Evolutionary conservation across 257 asterid genomes (phyloP), one percentile per base, ranked within the genome.

Genomic region (Orobanche coerulescens): DNA sequence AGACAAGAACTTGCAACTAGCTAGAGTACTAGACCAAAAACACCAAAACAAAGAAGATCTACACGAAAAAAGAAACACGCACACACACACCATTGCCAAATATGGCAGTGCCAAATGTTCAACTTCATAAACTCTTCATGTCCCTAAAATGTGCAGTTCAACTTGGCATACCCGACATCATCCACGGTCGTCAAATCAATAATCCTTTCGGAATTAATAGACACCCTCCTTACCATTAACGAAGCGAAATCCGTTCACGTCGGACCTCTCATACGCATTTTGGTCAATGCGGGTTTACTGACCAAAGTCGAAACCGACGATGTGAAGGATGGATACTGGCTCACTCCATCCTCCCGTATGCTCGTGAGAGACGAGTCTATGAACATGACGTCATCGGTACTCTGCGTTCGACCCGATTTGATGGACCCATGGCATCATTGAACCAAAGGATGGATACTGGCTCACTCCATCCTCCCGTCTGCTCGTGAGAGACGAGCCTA

Each of bases 391-490:
- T 50, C 65, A 2, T 0, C 46, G 0, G 51, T 16, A 8, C 58
- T 22, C 0, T 14, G 2, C n/a, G 31, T 1, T 58, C 2, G 65
- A 66, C 13, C 71, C 71, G 6, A 13, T 31, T 5, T 44, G 42
- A 24, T 13, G 0, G 15, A 58, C 1, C 66, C 72, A 0, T 67
- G 52, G 31, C 19, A 46, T 23, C 60, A 23, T 8, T 5, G n/a
- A n/a, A n/a, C n/a, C n/a, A n/a, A n/a, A 4, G 26, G 53, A 18
- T 5, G 8, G 26, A 11, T 67, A 57, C 3, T 47, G 43, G 23
- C 65, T 67, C 28, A 67, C 72, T 1, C 66, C 42, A 11, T 46
- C 60, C 13, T 67, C 72, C 11, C 60, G 42, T 11, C 52, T 67
- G 42, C 40, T 67, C 30, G 4, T 67, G 16, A 57, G 23, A 14